Evolutionary conservation across 495 filamentous ascomycete genomes (phyloP), one percentile per base, ranked within the genome.

Genomic region (Jackrogersella minutella): DNA sequence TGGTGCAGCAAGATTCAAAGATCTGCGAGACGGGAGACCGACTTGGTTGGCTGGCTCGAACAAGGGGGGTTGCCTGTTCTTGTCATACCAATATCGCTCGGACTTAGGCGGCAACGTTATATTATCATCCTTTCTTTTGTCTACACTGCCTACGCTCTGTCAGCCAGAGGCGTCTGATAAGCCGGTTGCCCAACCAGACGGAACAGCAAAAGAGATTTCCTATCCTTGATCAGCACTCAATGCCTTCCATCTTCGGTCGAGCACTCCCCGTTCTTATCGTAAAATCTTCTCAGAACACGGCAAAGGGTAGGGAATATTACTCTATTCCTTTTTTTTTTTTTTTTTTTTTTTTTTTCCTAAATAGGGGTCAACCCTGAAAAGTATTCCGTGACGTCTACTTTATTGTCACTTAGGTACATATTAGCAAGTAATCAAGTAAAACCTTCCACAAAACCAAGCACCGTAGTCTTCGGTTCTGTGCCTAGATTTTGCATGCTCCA

Each of bases 61-160:
- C 53, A 19, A 52, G 57, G 57, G 41, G 36, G 24, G 36, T 50
- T 46, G 51, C 57, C 17, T 36, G 51, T 30, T n/a, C 41, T 59
- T 64, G 55, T 56, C n/a, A 22, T 64, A 59, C 55, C 41, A n/a
- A 59, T 22, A 40, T 26, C n/a, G 28, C 37, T 58, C 64, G 64
- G 64, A 68, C 64, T 62, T 62, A 49, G 58, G 52, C 55, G 54
- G 59, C 59, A 56, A 57, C 66, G 56, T 60, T 64, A 56, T 60
- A 60, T 60, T 62, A 21, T 41, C 44, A 43, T 56, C 19, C 33
- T 66, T 54, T 24, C n/a, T 22, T n/a, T n/a, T n/a, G n/a, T n/a
- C n/a, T n/a, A n/a, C n/a, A n/a, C 40, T 37, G 26, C 44, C 30
- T 41, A 50, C 10, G 31, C n/a, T 26, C 36, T 19, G 51, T 26